Evolutionary conservation across 2,329 filamentous ascomycete genomes (phyloP), one percentile per base, ranked within the genome.

Genomic region (Aureobasidium uvarum): DNA sequence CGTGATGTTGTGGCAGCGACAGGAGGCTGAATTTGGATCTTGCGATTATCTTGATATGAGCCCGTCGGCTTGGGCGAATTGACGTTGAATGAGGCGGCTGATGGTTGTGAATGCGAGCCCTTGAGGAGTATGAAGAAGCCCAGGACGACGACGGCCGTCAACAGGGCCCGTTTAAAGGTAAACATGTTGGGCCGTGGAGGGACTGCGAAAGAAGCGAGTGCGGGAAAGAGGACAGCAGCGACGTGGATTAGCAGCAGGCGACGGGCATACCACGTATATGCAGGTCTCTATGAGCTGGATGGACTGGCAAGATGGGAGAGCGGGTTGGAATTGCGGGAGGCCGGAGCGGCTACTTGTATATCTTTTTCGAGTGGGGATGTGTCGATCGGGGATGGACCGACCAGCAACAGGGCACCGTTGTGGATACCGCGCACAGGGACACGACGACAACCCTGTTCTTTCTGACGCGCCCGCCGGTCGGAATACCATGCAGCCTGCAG

Each of bases 161-260:
- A 79, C 68, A 96, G 77, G 73, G 90, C 89, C 78, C 90, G 89
- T 73, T 87, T 86, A 74, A 90, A 91, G 73, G 89, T 90, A 75
- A 93, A 84, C 91, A 96, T 96, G 66, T 39, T 62, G 39, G 73
- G 39, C 2, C 31, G 41, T 23, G n/a, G 60, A 25, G 25, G 18
- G 23, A 14, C 1, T n/a, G 39, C 46, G 48, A 63, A 20, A 4
- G 38, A 36, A 52, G 33, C 16, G 48, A 13, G 46, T 13, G 23
- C 38, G 33, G 39, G 16, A 25, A 38, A 33, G 20, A 28, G 33
- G 39, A 25, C n/a, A 48, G 31, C 23, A 48, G 28, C 28, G 52
- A 50, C 50, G 50, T 50, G 62, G 62, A 46, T 55, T 48, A 54
- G 48, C 38, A 64, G 48, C 50, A 28, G 46, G 62, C 62, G 48